Evolutionary conservation across 2,329 filamentous ascomycete species (phyloP).

Genomic region (Aspergillus sp.): DNA sequence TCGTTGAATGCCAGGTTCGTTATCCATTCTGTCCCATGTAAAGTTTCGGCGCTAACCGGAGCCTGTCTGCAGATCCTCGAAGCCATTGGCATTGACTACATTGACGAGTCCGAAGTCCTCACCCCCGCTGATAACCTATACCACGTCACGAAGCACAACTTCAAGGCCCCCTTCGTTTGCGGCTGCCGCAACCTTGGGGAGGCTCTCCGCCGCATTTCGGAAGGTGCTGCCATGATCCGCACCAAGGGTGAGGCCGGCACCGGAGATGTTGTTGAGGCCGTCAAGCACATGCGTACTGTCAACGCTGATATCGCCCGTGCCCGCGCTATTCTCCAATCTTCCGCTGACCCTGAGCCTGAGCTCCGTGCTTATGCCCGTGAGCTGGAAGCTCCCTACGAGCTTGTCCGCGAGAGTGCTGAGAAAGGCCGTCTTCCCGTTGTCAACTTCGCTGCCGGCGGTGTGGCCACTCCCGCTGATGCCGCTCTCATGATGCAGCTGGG

Average conservation of each 20-base stretch:
- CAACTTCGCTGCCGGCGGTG: conserved; percentile 96
- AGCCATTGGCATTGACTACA: conserved; percentile 92
- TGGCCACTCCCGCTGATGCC: conserved; percentile 97
- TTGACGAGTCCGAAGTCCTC: conserved; percentile 96
- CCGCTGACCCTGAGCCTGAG: conserved; percentile 61
- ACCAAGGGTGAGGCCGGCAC: conserved; percentile 98
- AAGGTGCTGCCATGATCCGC: conserved; percentile 97
- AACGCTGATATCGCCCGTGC: conserved; percentile 78
- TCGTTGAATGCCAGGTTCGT: conserved; percentile 85
- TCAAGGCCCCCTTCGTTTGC: conserved; percentile 88
- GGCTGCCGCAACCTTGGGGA: conserved; percentile 94
- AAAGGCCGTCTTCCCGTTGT: conserved; percentile 88
- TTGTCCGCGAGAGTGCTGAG: conserved; percentile 84
- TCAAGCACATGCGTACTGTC: conserved; percentile 92
- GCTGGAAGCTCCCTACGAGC: conserved; percentile 71
- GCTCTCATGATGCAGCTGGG: conserved; percentile 99
- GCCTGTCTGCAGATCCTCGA: conserved; percentile 71
- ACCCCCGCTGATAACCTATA: conserved; percentile 87
- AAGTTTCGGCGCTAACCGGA: background rate
- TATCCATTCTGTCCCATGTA: background rate
- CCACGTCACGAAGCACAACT: conserved; percentile 87
- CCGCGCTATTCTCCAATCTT: conserved; percentile 49
- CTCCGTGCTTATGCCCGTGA: conserved; percentile 78
- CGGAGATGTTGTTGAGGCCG: conserved; percentile 94
- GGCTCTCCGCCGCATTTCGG: conserved; percentile 83